Evolutionary conservation across 192 early-diverging fungal species (phyloP).

Genomic region (Umbelopsis sp.): DNA sequence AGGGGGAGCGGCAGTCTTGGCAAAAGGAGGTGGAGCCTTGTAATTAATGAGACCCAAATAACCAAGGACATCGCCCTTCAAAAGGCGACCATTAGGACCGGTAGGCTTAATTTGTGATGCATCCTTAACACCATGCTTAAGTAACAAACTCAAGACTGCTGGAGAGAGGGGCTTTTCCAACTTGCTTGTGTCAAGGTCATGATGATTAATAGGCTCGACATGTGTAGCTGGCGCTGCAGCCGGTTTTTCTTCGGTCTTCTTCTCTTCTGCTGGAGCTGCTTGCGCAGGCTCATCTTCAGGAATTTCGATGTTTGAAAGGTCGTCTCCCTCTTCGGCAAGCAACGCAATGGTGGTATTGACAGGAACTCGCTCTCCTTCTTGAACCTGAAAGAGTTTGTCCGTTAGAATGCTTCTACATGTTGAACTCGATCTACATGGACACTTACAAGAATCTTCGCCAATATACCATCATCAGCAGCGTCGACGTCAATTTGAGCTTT

Average conservation of each 20-base stretch:
- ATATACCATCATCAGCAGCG: slow-evolving; percentile 93
- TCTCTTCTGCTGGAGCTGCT: slow-evolving; percentile 20
- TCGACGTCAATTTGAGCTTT: slow-evolving; percentile 99
- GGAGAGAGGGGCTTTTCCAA: slow-evolving; percentile 55
- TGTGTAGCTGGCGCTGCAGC: slow-evolving; percentile 38
- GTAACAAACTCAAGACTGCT: slow-evolving; percentile 52
- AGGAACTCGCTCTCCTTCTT: slow-evolving; percentile 70
- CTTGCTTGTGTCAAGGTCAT: slow-evolving; percentile 41
- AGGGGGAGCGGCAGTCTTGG: slow-evolving; percentile 41
- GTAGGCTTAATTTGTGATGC: slow-evolving; percentile 53
- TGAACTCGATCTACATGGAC: not conserved
- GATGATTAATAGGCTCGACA: slow-evolving; percentile 35
- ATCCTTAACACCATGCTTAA: slow-evolving; percentile 57
- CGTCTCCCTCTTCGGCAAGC: slow-evolving; percentile 88
- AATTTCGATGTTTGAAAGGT: slow-evolving; percentile 76
- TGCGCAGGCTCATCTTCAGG: slow-evolving; percentile 45
- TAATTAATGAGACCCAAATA: slow-evolving; percentile 63
- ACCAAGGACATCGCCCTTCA: slow-evolving; percentile 77
- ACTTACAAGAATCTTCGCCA: slow-evolving; percentile 88
- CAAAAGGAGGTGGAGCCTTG: slow-evolving; percentile 51
- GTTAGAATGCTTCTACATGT: no score
- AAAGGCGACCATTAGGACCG: slow-evolving; percentile 70
- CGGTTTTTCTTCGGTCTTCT: slow-evolving; percentile 16
- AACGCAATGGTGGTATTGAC: slow-evolving; percentile 83
- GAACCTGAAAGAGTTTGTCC: slow-evolving; percentile 31